Percentiles rank a stretch among this genome's conserved stretches.
These are phyloP conservation scores for Plasmopara halstedii DNA, from an alignment of 352 stramenopile species.

Conservation along the genomic window DNA sequence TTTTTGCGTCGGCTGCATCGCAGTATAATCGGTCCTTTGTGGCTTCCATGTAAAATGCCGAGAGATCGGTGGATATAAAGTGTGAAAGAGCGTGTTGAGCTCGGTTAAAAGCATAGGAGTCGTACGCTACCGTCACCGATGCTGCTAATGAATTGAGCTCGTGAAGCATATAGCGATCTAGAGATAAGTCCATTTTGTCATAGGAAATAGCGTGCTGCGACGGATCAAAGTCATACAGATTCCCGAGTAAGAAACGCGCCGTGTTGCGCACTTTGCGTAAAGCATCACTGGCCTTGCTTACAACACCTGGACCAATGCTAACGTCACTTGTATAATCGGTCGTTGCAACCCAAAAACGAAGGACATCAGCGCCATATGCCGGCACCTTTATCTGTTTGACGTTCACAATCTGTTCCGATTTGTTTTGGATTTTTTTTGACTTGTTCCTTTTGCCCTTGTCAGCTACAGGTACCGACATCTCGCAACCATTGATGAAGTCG, in stretches of 20 bases:
- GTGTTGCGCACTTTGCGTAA: constrained; percentile 94
- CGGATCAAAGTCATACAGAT: constrained; percentile 92
- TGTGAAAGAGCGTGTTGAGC: constrained; percentile 89
- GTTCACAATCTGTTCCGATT: constrained; percentile 62
- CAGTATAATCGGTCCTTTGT: constrained; percentile 97
- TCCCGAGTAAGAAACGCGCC: constrained; percentile 94
- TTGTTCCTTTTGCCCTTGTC: constrained; percentile 50
- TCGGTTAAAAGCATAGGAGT: constrained; percentile 86
- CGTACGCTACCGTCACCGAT: constrained; percentile 82
- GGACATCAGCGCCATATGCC: constrained; percentile 94
- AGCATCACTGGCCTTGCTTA: constrained; percentile 78
- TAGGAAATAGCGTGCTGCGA: constrained; percentile 74
- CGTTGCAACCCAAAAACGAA: constrained; percentile 96
- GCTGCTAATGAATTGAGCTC: constrained; percentile 74
- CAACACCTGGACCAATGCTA: constrained; percentile 87
- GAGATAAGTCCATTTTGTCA: constrained; percentile 65
- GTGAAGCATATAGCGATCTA: constrained; percentile 97
- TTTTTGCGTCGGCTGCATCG: constrained; percentile 71
- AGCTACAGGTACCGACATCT: constrained; percentile 22
- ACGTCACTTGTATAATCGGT: constrained; percentile 97
- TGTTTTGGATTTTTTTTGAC: constrained; percentile 62
- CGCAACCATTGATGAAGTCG: constrained; percentile 92
- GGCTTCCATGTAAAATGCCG: constrained; percentile 97
- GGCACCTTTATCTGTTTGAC: constrained; percentile 56
- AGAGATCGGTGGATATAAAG: constrained; percentile 93